Percentiles rank a stretch among this genome's conserved stretches.
phyloP scores from a whole-genome alignment of 2,329 filamentous ascomycete genomes.

The Colletotrichum filicis region DNA sequence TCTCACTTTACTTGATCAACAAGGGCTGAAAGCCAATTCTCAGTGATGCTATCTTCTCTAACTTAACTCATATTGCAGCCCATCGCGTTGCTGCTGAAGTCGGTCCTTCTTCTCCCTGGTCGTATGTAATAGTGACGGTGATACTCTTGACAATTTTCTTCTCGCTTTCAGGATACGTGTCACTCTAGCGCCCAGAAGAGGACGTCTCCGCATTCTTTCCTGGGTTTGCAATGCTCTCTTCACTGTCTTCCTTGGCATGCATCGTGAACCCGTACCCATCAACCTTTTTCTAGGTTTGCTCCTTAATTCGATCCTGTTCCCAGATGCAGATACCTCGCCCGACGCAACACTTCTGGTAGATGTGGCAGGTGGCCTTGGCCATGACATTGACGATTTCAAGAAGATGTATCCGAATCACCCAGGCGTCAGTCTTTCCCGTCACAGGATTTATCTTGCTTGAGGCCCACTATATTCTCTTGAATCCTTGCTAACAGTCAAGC shows the following conservation, averaged over 20 bases:
- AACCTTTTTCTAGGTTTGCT: no score
- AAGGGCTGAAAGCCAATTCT: not conserved
- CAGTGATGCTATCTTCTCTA: not conserved
- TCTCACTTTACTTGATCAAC: not conserved
- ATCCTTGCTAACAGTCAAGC: no score
- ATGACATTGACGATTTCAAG: slow-evolving; percentile 48
- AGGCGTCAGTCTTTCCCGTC: not conserved
- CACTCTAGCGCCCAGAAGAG: not conserved
- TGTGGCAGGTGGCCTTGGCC: slow-evolving; percentile 47
- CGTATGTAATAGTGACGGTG: not conserved
- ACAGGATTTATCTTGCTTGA: no score
- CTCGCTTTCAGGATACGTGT: no score
- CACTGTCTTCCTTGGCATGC: not conserved
- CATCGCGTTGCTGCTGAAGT: not conserved
- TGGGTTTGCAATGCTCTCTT: not conserved
- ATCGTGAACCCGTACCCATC: not conserved
- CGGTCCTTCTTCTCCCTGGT: not conserved
- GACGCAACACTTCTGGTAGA: slow-evolving; percentile 46
- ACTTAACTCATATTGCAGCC: not conserved
- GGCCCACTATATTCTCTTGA: no score
- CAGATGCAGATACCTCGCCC: slow-evolving; percentile 38
- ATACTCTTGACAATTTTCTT: not conserved
- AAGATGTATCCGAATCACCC: slow-evolving; percentile 45
- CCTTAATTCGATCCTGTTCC: slow-evolving; percentile 35
- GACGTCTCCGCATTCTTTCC: not conserved